phyloP scores from a whole-genome alignment of 805 yeast genomes.

The Blastobotrys peoriensis region DNA sequence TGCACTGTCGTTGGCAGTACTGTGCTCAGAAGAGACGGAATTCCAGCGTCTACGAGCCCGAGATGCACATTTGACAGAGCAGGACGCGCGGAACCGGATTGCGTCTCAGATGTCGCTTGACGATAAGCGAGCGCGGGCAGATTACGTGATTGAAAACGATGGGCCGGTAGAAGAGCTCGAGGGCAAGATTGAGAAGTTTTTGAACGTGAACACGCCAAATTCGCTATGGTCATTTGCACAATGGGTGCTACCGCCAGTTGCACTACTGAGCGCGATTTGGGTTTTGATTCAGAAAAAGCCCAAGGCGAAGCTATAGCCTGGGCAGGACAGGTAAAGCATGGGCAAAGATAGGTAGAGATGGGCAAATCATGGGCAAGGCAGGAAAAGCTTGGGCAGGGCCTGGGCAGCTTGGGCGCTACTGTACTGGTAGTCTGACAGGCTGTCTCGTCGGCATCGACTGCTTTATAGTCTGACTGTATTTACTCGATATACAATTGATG shows the following conservation, averaged over 20 bases:
- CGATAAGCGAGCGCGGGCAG: slow-evolving; percentile 54
- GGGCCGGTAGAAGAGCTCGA: slow-evolving; percentile 39
- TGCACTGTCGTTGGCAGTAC: slow-evolving; percentile 62
- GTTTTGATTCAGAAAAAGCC: slow-evolving; percentile 10
- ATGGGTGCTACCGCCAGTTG: slow-evolving; percentile 32
- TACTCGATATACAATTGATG: too few relatives aligned
- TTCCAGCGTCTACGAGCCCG: slow-evolving; percentile 56
- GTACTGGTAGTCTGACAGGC: background rate
- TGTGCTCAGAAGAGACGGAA: slow-evolving; percentile 55
- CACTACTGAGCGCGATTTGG: slow-evolving; percentile 16
- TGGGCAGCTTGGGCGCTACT: background rate
- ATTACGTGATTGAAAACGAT: slow-evolving; percentile 61
- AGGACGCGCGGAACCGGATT: slow-evolving; percentile 70
- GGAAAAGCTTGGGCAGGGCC: background rate
- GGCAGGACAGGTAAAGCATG: background rate
- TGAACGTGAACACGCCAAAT: slow-evolving; percentile 36
- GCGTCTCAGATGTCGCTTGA: slow-evolving; percentile 66
- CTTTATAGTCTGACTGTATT: too few relatives aligned
- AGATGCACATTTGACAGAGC: slow-evolving; percentile 56
- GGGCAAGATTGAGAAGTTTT: slow-evolving; percentile 37
- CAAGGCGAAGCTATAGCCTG: background rate
- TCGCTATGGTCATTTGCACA: slow-evolving; percentile 23
- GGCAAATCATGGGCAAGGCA: too few relatives aligned
- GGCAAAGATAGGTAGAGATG: too few relatives aligned
- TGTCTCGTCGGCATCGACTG: background rate